Evolutionary conservation across 768 basidiomycete species (phyloP), one percentile per base, ranked within the genome.

Genomic region (Lentinula raphanica): DNA sequence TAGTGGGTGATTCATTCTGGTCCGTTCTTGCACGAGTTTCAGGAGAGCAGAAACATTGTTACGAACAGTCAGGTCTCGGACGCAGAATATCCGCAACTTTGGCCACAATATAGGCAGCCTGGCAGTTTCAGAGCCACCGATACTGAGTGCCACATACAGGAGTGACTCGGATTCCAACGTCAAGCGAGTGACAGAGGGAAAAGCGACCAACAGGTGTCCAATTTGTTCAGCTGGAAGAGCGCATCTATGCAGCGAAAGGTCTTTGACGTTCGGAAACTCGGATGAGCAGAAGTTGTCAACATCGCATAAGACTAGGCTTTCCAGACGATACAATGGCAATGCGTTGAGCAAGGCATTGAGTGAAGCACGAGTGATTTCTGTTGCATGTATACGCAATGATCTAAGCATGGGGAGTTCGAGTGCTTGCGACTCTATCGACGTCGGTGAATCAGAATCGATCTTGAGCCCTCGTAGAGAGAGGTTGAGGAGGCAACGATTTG

Each of bases 341-440:
- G 72, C 67, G 42, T 15, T 28, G 9, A 54, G 25, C 38, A 54
- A 56, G 27, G 19, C 21, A 50, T 31, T 54, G 53, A 36, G 74
- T 59, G n/a, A 74, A 61, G 42, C 70, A 72, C 60, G 70, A 68
- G 28, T 11, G 70, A 68, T 9, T 70, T 31, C 13, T 49, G 55
- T 28, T 6, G 74, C 74, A 27, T 74, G 72, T 21, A 78, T 68
- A 21, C 79, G 77, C n/a, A 81, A 67, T 27, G 71, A 69, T 23
- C 64, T 70, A 21, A 81, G 70, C 12, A 64, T 59, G 25, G 72
- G 70, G 17, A 79, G 64, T 4, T 61, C 42, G 50, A 74, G 70
- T 13, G 76, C 12, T 21, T 40, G n/a, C 53, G 25, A n/a, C 21
- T 32, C 63, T 51, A 29, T 59, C 59, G 9, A 42, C 6, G n/a